Evolutionary conservation across 2,329 filamentous ascomycete genomes (phyloP).

Genomic region (Aspergillus sp.): DNA sequence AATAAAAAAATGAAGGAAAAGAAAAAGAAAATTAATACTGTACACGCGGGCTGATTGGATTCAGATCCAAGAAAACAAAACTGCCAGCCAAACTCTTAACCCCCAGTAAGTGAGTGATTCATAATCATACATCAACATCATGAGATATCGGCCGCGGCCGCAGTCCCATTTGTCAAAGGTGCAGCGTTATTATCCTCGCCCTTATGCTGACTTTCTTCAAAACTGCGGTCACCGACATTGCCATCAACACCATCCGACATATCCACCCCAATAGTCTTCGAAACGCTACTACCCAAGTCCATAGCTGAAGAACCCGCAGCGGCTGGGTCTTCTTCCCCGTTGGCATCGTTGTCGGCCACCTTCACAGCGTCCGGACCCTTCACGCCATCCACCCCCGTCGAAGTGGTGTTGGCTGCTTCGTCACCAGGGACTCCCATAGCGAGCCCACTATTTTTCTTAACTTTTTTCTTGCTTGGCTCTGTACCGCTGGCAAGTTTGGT

Average conservation of each 20-base stretch:
- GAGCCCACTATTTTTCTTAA: slow-evolving; percentile 33
- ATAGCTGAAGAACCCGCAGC: slow-evolving; percentile 2
- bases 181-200: slow-evolving; percentile 29
- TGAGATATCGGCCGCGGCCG: slow-evolving; percentile 40
- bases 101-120: not conserved
- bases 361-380: too few relatives aligned
- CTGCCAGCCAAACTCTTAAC: not conserved
- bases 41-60: not conserved
- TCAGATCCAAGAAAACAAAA: not conserved
- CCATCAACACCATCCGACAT: slow-evolving; percentile 9
- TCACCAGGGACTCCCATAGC: slow-evolving; percentile 18
- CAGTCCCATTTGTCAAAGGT: slow-evolving; percentile 49
- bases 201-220: slow-evolving; percentile 8
- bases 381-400: slow-evolving; percentile 10
- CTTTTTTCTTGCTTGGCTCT: slow-evolving; percentile 37
- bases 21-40: slow-evolving; percentile 1
- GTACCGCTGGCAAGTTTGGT: slow-evolving; percentile 17
- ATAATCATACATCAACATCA: slow-evolving; percentile 9
- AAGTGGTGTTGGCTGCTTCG: not conserved
- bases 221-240: slow-evolving; percentile 4
- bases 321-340: slow-evolving; percentile 4
- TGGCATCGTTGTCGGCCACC: slow-evolving; percentile 1
- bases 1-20: slow-evolving; percentile 8
- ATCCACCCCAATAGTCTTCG: slow-evolving; percentile 1
- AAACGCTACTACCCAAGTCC: slow-evolving; percentile 6